Evolutionary conservation across 2,329 filamentous ascomycete species (phyloP), one percentile per base, ranked within the genome.

Genomic region (Knufia petricola): DNA sequence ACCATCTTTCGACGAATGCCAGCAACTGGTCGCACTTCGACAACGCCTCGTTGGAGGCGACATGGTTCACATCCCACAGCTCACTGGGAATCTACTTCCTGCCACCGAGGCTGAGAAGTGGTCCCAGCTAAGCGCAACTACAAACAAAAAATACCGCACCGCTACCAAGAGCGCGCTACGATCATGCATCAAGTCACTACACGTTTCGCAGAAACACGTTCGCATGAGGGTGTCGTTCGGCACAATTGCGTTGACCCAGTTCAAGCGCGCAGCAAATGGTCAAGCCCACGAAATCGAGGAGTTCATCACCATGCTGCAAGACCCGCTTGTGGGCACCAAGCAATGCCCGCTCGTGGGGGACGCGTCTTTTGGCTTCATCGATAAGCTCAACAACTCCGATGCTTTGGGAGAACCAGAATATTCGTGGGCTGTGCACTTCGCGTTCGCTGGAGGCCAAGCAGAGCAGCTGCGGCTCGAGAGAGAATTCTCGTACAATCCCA

Each of bases 161-260:
- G 61, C 58, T 26, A 49, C 67, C 28, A 58, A 61, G 24, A 59
- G 52, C 4, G 59, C 61, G 0, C 51, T 68, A 38, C 59, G 63
- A 32, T 53, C 52, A 20, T 63, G 61, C 13, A 54, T 69, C 17
- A 59, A 58, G 24, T 58, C 59, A 7, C 55, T 66, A 43, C 55
- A 60, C 3, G 61, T 61, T 38, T 58, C 65, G 15, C 59, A 61
- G 42, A 62, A 64, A 23, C 61, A 65, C 49, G 51, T 68, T 28
- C 64, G 65, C 9, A 67, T 72, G 65, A 62, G 69, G 32, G 61
- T 68, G 2, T 66, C 66, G 20, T 63, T 72, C 41, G 69, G 69
- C 3, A 60, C 62, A 2, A 66, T 71, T 47, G 59, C 66, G 2
- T 60, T 71, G 20, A 59, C 64, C 8, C 55, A 62, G 10, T 71